Conservation (phyloP, 2,329 filamentous ascomycete genomes). For the Aspergillus ibericus region DNA sequence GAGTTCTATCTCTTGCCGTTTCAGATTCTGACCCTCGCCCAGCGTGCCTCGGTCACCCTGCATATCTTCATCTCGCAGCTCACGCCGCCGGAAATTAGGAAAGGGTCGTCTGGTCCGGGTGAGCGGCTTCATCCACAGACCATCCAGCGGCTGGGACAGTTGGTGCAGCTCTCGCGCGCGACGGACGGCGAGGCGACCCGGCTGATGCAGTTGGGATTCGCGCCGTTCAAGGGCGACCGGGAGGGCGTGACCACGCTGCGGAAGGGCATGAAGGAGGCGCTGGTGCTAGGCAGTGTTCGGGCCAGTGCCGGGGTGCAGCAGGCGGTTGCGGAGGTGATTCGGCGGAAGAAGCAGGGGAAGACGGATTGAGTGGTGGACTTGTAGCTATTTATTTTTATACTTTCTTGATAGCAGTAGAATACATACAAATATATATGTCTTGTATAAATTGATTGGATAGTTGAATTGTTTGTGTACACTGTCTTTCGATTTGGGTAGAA, state of each 20-base stretch:
- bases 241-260: conserved; percentile 64
- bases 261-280: conserved; percentile 76
- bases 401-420: background rate
- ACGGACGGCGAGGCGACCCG: conserved; percentile 69
- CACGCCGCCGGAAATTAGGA: conserved; percentile 62
- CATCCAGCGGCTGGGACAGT: conserved; percentile 64
- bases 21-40: conserved; percentile 73
- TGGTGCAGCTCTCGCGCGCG: conserved; percentile 61
- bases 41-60: conserved; percentile 73
- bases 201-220: conserved; percentile 74
- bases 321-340: conserved; percentile 69
- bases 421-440: background rate
- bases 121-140: conserved; percentile 47
- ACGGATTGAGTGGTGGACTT: conserved; percentile 14
- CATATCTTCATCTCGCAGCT: conserved; percentile 84
- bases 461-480: background rate
- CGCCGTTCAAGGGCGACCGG: conserved; percentile 75
- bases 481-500: background rate
- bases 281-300: conserved; percentile 81
- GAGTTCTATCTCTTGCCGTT: conserved; percentile 68
- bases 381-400: background rate
- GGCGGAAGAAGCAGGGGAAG: conserved; percentile 53
- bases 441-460: background rate
- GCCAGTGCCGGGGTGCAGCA: conserved; percentile 79
- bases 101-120: conserved; percentile 33